Conservation (phyloP, 2,329 filamentous ascomycete genomes). For the Aphanocladium album region DNA sequence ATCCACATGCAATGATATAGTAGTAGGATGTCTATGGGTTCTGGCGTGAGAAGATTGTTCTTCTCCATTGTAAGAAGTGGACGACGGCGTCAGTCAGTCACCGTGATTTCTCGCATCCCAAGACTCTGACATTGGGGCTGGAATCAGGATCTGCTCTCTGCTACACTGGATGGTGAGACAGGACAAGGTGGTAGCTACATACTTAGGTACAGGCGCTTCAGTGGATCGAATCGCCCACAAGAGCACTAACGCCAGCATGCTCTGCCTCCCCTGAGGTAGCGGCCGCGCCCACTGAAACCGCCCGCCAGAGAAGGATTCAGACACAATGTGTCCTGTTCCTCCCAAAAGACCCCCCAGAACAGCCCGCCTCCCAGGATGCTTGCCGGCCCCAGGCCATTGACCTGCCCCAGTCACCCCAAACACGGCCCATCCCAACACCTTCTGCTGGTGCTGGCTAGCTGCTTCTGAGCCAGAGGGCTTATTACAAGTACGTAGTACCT, state of each 20-base stretch:
- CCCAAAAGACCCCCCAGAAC: background rate
- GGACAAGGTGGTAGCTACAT: background rate
- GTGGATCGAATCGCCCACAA: background rate
- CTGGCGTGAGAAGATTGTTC: background rate
- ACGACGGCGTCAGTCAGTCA: background rate
- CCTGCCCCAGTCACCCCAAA: background rate
- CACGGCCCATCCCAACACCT: background rate
- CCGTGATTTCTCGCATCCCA: too few relatives aligned
- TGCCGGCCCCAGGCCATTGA: background rate
- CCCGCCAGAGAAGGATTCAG: background rate
- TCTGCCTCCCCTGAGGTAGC: background rate
- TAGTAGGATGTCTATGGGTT: background rate
- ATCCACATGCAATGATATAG: background rate
- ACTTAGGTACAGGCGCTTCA: too few relatives aligned
- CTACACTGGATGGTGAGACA: too few relatives aligned
- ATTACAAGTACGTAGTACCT: too few relatives aligned
- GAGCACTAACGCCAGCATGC: background rate
- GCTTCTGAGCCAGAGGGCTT: background rate
- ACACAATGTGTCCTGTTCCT: slow-evolving; percentile 7
- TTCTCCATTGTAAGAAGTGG: background rate
- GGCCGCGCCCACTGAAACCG: slow-evolving; percentile 4
- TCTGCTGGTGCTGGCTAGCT: background rate
- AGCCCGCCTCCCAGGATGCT: background rate
- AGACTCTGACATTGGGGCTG: too few relatives aligned
- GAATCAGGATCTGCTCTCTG: too few relatives aligned